phyloP scores from a whole-genome alignment of 2,329 filamentous ascomycete species.

The Verticillium klebahnii region DNA sequence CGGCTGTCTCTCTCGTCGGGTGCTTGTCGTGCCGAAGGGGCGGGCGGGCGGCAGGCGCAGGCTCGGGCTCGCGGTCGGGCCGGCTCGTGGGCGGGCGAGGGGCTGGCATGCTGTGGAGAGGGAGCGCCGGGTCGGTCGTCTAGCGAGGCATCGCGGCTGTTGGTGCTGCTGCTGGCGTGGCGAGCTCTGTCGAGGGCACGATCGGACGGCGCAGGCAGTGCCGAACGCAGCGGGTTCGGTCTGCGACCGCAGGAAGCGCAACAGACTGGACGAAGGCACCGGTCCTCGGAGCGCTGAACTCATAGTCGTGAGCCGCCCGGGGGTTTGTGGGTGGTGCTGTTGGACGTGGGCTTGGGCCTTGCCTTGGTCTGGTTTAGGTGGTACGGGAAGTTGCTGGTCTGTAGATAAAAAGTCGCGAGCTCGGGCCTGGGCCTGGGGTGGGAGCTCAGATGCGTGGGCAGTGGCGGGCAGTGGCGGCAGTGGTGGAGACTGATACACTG shows the following conservation, averaged over 20 bases:
- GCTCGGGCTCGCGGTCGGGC: background rate
- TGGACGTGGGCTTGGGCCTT: no score
- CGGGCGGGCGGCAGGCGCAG: conserved; percentile 1
- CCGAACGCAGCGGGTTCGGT: conserved; percentile 41
- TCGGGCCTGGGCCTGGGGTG: background rate
- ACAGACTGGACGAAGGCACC: conserved; percentile 52
- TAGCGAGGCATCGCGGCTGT: conserved; percentile 2
- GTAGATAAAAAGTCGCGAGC: background rate
- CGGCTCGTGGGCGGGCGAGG: background rate
- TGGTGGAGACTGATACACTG: no score
- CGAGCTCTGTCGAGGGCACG: background rate
- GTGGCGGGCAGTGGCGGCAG: no score
- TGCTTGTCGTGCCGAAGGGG: conserved; percentile 24
- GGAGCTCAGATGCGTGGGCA: no score
- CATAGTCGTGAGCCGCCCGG: conserved; percentile 27
- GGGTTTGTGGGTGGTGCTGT: background rate
- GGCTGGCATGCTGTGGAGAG: conserved; percentile 9
- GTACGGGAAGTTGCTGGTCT: background rate
- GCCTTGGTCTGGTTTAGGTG: background rate
- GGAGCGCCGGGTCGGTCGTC: conserved; percentile 2
- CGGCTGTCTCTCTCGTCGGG: conserved; percentile 17
- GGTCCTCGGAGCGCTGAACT: conserved; percentile 29
- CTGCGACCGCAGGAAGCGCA: conserved; percentile 71
- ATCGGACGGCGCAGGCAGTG: conserved; percentile 44
- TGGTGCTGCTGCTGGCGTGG: background rate